A percentile compares a stretch with the other conserved stretches of the same genome.
Conservation (phyloP, 371 early-diverging fungal genomes). For the Mortierella sp. region DNA sequence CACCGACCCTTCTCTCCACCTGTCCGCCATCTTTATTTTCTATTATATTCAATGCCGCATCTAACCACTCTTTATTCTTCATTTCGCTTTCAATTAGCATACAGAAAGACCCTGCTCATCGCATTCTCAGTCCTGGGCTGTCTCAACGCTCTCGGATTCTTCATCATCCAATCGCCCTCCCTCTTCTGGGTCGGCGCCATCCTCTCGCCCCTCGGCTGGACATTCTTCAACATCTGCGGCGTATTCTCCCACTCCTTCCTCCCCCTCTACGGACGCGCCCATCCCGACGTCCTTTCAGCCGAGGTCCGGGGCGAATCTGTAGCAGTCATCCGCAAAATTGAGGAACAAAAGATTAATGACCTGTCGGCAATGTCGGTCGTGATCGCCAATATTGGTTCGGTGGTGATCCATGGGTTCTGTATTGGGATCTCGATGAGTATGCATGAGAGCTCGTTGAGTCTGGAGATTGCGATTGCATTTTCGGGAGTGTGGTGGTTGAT, state of each 20-base stretch:
- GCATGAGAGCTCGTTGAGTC: slow-evolving; percentile 34
- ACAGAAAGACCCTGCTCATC: slow-evolving; percentile 41
- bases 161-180: slow-evolving; percentile 22
- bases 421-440: slow-evolving; percentile 58
- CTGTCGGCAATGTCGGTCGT: slow-evolving; percentile 61
- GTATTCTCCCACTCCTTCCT: slow-evolving; percentile 73
- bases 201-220: slow-evolving; percentile 35
- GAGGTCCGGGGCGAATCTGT: slow-evolving; percentile 26
- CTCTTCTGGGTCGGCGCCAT: slow-evolving; percentile 46
- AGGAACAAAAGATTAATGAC: slow-evolving; percentile 59
- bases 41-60: neutral
- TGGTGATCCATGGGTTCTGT: slow-evolving; percentile 59
- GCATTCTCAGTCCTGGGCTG: slow-evolving; percentile 38
- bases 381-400: slow-evolving; percentile 57
- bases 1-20: too few species aligned
- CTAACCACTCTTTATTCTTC: neutral
- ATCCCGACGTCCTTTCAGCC: slow-evolving; percentile 59
- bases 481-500: slow-evolving; percentile 67
- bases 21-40: neutral
- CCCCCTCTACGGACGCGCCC: slow-evolving; percentile 65
- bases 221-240: slow-evolving; percentile 39
- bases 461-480: slow-evolving; percentile 61
- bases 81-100: slow-evolving; percentile 19
- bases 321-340: slow-evolving; percentile 29
- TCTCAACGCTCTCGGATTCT: slow-evolving; percentile 25